Evolutionary conservation across 768 basidiomycete genomes (phyloP).

Genomic region (Podaxis rugospora): DNA sequence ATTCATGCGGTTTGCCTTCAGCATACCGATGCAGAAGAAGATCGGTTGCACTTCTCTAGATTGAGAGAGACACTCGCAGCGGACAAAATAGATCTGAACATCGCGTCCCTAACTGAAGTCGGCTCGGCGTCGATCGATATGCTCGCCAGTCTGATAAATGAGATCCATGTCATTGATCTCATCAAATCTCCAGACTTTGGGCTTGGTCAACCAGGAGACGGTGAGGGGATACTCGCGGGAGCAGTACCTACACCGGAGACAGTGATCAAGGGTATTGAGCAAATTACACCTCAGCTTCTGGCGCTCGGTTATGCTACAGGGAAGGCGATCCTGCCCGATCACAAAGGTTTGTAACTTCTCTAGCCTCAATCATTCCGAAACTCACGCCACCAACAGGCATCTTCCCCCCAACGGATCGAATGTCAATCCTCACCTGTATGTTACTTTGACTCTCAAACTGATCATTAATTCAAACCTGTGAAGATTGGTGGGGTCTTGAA

Average conservation of each 20-base stretch:
- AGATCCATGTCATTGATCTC: constrained; percentile 59
- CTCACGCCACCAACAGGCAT: constrained; percentile 34
- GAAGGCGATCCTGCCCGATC: constrained; percentile 57
- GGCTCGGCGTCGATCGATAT: constrained; percentile 46
- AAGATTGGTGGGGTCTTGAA: constrained; percentile 93
- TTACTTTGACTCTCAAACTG: constrained; percentile 4
- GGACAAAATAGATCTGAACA: constrained; percentile 5
- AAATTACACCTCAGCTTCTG: constrained; percentile 76
- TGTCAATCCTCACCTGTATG: constrained; percentile 79
- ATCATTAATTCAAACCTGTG: not conserved
- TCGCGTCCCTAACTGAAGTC: constrained; percentile 30
- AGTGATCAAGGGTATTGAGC: constrained; percentile 59
- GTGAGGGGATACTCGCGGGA: constrained; percentile 64
- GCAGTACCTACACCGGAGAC: constrained; percentile 74
- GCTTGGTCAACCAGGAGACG: constrained; percentile 69
- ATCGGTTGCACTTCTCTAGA: constrained; percentile 54
- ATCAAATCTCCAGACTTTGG: constrained; percentile 61
- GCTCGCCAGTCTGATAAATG: constrained; percentile 46
- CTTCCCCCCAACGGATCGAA: constrained; percentile 70
- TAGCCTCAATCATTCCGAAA: not conserved
- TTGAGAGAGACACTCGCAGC: constrained; percentile 22
- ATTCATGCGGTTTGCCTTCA: constrained; percentile 79
- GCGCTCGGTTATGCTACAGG: constrained; percentile 76
- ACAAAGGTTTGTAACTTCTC: constrained; percentile 37
- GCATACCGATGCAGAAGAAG: constrained; percentile 56